Base-by-base conservation (phyloP, 2,329 filamentous ascomycete species). In the Phaeoacremonium minimum region DNA sequence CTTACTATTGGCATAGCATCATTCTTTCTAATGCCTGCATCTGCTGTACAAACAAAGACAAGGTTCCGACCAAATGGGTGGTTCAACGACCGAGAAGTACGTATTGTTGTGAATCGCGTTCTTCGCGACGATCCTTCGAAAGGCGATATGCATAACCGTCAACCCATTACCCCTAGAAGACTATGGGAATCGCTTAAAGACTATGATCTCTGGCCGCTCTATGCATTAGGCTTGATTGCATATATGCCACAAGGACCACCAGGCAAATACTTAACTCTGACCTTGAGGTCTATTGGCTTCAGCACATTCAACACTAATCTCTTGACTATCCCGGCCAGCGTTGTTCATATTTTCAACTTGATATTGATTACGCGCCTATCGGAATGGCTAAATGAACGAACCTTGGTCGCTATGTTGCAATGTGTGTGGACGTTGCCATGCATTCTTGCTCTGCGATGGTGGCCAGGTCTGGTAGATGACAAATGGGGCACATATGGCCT, bases 101-200 rank as follows among this genome's bases (percentile, higher is more conserved):
- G 61, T 17, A 80, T 81, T 32, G 64, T 80, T 3, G 75, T 80
- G 7, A 81, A 80, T 45, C 65, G 79, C 3, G 56, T 67, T 6
- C 52, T 67, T 15, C 67, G 77, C 6, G 77, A 82, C 38, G 77
- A 79, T 43, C 75, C 75, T 4, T 66, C 66, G 16, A 76, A 76
- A 46, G 72, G 71, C 29, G 69, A 71, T 43, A 77, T 80, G 70
- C 69, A 77, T 50, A 77, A 41, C 44, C 70, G 74, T 12, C 63
- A 77, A 50, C 66, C 69, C 2, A 64, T 78, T 35, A 75, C 69
- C 0, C 64, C 61, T 0, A 56, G 47, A 7, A 56, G 60, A 7
- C 63, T 77, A 7, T 74, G 69, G 67, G 48, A 66, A n/a, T 62
- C 67, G 2, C 48, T 75, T 5, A 63, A 60, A 16, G 75, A 79